Evolutionary conservation across 2,329 filamentous ascomycete species (phyloP).

Genomic region (Chaetomiaceae sp.): DNA sequence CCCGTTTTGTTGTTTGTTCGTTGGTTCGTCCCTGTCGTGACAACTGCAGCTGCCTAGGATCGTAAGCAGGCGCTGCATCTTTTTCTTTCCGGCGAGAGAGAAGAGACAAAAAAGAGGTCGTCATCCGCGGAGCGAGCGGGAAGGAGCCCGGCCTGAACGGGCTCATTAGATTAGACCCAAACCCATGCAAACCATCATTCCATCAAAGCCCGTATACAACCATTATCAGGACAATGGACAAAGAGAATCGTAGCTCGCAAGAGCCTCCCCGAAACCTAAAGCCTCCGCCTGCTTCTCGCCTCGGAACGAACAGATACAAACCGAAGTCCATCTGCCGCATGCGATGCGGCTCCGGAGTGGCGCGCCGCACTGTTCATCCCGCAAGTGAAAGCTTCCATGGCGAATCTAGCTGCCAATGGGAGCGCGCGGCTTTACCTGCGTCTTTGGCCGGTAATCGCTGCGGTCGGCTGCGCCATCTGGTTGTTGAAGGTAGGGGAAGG

Average conservation of each 20-base stretch:
- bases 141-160: slow-evolving; percentile 4
- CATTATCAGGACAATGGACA: slow-evolving; percentile 39
- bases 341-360: neutral
- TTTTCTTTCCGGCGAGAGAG: slow-evolving; percentile 16
- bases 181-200: slow-evolving; percentile 35
- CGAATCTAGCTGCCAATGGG: neutral
- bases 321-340: neutral
- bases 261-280: slow-evolving; percentile 12
- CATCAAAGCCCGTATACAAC: slow-evolving; percentile 58
- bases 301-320: slow-evolving; percentile 7
- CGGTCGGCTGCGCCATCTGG: slow-evolving; percentile 26
- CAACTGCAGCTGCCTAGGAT: slow-evolving; percentile 19
- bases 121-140: slow-evolving; percentile 12
- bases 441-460: slow-evolving; percentile 29
- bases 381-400: neutral
- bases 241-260: slow-evolving; percentile 28
- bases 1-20: slow-evolving; percentile 1
- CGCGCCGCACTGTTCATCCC: no score
- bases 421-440: slow-evolving; percentile 21
- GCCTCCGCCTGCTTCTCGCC: neutral
- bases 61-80: slow-evolving; percentile 19
- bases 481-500: slow-evolving; percentile 32
- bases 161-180: slow-evolving; percentile 18
- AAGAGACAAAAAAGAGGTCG: slow-evolving; percentile 16
- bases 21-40: slow-evolving; percentile 11